A percentile compares a stretch with the other conserved stretches of the same genome.
Evolutionary conservation across 352 stramenopile genomes (phyloP).

Genomic region (Hyaloperonospora arabidopsidis): DNA sequence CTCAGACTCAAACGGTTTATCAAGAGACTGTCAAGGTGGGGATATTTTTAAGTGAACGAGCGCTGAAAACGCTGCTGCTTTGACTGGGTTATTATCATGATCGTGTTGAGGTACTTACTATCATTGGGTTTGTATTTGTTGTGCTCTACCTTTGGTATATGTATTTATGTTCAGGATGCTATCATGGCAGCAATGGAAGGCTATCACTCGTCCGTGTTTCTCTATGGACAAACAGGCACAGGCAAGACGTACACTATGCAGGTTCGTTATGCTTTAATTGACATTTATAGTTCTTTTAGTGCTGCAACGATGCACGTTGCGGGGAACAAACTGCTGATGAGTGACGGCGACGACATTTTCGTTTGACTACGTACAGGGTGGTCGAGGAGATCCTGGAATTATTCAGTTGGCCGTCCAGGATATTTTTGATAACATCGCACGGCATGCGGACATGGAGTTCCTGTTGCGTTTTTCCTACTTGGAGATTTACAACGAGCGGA

Average conservation of each 20-base stretch:
- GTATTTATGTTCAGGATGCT: slow-evolving; percentile 30
- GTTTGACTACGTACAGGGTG: slow-evolving; percentile 15
- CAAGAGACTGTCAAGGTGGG: slow-evolving; percentile 65
- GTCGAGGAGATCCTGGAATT: slow-evolving; percentile 56
- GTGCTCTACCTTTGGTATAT: background rate
- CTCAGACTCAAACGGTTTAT: slow-evolving; percentile 73
- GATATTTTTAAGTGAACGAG: background rate
- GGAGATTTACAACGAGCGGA: slow-evolving; percentile 98
- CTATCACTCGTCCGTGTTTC: slow-evolving; percentile 84
- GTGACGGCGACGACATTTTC: background rate
- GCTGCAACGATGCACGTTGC: no score
- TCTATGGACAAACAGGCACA: slow-evolving; percentile 89
- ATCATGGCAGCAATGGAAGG: slow-evolving; percentile 66
- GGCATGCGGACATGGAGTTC: slow-evolving; percentile 50
- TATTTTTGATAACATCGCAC: slow-evolving; percentile 79
- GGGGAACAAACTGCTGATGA: background rate
- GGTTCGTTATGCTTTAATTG: slow-evolving; percentile 18
- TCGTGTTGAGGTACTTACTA: no score
- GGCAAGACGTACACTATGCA: slow-evolving; percentile 83
- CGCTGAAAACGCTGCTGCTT: no score
- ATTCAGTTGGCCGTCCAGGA: slow-evolving; percentile 82
- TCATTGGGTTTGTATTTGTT: no score
- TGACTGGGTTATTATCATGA: no score
- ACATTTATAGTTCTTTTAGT: background rate
- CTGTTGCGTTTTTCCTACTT: slow-evolving; percentile 90